Percentiles rank a stretch among this genome's conserved stretches.
phyloP scores from a whole-genome alignment of 768 basidiomycete genomes.

The Russula earlei region DNA sequence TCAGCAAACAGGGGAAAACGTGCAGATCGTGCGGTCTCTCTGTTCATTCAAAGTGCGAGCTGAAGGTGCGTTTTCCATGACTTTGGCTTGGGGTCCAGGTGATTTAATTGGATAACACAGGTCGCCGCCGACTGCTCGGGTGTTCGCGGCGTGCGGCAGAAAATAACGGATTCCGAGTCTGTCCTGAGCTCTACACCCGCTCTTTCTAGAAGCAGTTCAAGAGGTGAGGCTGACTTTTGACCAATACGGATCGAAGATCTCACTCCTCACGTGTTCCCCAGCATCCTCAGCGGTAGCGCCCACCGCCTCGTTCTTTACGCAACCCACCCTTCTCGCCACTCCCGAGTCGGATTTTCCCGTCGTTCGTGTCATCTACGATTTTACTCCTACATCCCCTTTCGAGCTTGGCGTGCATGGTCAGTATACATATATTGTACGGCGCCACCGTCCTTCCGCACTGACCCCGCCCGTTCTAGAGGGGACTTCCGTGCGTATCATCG shows the following conservation, averaged over 20 bases:
- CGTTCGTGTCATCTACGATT: constrained; percentile 67
- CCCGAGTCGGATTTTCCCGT: constrained; percentile 39
- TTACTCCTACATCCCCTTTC: constrained; percentile 63
- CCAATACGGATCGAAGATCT: constrained; percentile 12
- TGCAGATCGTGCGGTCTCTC: constrained; percentile 70
- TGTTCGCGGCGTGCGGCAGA: constrained; percentile 24
- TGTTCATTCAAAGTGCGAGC: constrained; percentile 77
- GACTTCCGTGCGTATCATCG: constrained; percentile 50
- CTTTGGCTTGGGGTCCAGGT: neutral
- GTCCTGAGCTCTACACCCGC: constrained; percentile 26
- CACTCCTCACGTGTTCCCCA: constrained; percentile 18
- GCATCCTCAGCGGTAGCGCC: constrained; percentile 25
- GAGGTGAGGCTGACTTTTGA: constrained; percentile 17
- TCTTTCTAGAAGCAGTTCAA: constrained; percentile 27
- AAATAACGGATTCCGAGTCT: constrained; percentile 21
- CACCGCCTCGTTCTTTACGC: constrained; percentile 51
- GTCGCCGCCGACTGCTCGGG: constrained; percentile 62
- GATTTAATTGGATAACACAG: constrained; percentile 29
- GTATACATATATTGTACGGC: constrained; percentile 17
- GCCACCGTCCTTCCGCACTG: neutral
- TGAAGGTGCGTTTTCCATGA: constrained; percentile 48
- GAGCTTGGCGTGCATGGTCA: constrained; percentile 62
- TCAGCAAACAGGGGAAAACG: constrained; percentile 80
- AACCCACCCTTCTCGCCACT: constrained; percentile 28
- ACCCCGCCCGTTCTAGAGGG: constrained; percentile 44